A percentile compares a stretch with the other conserved stretches of the same genome.
These are phyloP conservation scores for Cryphonectria carpinicola DNA, from an alignment of 2,329 filamentous ascomycete species.

Conservation along the genomic window DNA sequence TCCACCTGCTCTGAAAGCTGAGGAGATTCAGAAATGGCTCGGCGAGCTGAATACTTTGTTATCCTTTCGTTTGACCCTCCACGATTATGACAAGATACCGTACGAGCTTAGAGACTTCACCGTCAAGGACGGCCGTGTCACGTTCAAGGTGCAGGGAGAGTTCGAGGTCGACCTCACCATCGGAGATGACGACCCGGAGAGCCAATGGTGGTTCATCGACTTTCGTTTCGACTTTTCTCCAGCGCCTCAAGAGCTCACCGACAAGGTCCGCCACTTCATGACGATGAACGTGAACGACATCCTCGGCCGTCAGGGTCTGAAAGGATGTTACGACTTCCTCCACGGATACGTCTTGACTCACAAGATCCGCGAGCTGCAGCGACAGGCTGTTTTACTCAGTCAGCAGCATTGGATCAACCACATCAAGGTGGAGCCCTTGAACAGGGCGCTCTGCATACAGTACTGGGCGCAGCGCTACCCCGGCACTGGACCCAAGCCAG, in stretches of 20 bases:
- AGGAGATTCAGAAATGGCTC: constrained; percentile 74
- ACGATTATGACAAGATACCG: constrained; percentile 79
- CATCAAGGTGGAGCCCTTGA: constrained; percentile 76
- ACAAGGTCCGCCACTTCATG: constrained; percentile 66
- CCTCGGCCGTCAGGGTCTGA: constrained; percentile 71
- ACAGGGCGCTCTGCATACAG: constrained; percentile 82
- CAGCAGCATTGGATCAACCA: constrained; percentile 77
- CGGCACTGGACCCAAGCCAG: constrained; percentile 48
- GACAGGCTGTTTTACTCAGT: constrained; percentile 74
- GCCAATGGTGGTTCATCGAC: constrained; percentile 94
- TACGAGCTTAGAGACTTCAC: constrained; percentile 75
- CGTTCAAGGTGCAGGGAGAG: constrained; percentile 80
- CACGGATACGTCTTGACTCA: constrained; percentile 88
- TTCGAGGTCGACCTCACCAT: constrained; percentile 95
- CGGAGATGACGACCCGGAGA: constrained; percentile 78
- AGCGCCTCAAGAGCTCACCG: constrained; percentile 62
- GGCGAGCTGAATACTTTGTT: constrained; percentile 83
- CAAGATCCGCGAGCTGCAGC: constrained; percentile 81
- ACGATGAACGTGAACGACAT: constrained; percentile 74
- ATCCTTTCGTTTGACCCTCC: constrained; percentile 79
- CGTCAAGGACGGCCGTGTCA: constrained; percentile 85
- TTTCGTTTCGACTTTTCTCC: constrained; percentile 83
- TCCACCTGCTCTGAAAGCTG: constrained; percentile 69
- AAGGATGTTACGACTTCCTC: constrained; percentile 82
- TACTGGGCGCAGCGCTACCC: constrained; percentile 78